Percentiles rank a stretch among this genome's conserved stretches.
phyloP scores from a whole-genome alignment of 2,329 filamentous ascomycete species.

The Monascus ruber region DNA sequence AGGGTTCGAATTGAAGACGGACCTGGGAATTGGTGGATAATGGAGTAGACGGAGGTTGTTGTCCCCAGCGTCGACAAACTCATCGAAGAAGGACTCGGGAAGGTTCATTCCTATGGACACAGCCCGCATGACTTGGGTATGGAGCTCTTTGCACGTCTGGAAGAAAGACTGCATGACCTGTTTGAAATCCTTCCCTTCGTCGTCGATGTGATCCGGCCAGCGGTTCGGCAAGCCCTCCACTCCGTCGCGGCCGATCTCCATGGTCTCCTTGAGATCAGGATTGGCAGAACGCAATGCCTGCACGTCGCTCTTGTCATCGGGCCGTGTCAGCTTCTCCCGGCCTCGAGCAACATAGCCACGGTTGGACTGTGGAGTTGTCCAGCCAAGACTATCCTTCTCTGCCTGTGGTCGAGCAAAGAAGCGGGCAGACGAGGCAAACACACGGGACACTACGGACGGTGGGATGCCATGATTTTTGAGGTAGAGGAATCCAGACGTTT shows the following conservation, averaged over 20 bases:
- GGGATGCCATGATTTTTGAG: slow-evolving; percentile 68
- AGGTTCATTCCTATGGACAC: slow-evolving; percentile 73
- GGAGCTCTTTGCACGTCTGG: slow-evolving; percentile 59
- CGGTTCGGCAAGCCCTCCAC: slow-evolving; percentile 57
- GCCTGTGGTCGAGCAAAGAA: slow-evolving; percentile 57
- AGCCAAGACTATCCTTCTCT: slow-evolving; percentile 55
- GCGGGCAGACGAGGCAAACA: slow-evolving; percentile 56
- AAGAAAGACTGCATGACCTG: slow-evolving; percentile 65
- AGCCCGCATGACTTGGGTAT: slow-evolving; percentile 70
- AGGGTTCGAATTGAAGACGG: slow-evolving; percentile 55
- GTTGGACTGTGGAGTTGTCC: slow-evolving; percentile 63
- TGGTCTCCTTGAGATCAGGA: slow-evolving; percentile 45
- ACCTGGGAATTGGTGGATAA: slow-evolving; percentile 57
- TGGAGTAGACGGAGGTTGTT: slow-evolving; percentile 65
- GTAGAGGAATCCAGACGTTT: slow-evolving; percentile 81
- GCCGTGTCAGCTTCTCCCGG: slow-evolving; percentile 58
- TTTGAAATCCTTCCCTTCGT: slow-evolving; percentile 52
- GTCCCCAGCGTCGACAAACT: slow-evolving; percentile 57
- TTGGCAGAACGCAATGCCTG: slow-evolving; percentile 44
- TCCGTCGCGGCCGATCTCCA: slow-evolving; percentile 52
- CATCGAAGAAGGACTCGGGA: slow-evolving; percentile 62
- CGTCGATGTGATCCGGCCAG: slow-evolving; percentile 54
- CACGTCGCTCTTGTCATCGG: slow-evolving; percentile 46
- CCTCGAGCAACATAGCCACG: slow-evolving; percentile 61
- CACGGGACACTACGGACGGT: slow-evolving; percentile 43